phyloP scores from a whole-genome alignment of 306 rosid species.

The Ziziphus jujuba region DNA sequence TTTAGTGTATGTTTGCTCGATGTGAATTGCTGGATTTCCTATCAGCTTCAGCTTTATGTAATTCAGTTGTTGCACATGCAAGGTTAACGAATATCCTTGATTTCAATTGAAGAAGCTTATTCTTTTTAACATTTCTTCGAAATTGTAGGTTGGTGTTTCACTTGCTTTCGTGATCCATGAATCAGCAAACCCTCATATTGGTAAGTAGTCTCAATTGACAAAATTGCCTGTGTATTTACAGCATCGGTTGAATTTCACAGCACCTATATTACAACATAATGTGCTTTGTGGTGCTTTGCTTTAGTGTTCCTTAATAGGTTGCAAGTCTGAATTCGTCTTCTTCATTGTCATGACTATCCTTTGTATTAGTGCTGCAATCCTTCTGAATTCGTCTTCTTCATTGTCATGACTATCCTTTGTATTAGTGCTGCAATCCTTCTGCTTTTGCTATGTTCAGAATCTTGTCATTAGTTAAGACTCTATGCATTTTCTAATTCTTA shows the following conservation, averaged over 20 bases:
- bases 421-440: background rate
- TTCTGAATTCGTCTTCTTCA: background rate
- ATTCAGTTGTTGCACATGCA: background rate
- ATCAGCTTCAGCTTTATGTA: background rate
- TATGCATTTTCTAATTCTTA: background rate
- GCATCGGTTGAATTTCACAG: background rate
- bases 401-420: background rate
- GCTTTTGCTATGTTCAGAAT: background rate
- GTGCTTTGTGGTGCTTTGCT: background rate
- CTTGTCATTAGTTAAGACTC: background rate
- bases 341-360: background rate
- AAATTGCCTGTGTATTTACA: background rate
- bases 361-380: background rate
- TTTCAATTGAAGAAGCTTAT: conserved; percentile 19
- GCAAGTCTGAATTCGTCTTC: background rate
- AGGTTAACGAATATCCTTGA: conserved; percentile 13
- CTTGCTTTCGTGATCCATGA: conserved; percentile 97
- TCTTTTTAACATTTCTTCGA: conserved; percentile 19
- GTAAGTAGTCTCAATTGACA: conserved; percentile 43
- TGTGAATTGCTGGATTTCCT: background rate
- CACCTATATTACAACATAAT: background rate
- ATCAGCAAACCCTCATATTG: conserved; percentile 98
- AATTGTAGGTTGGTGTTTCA: conserved; percentile 79
- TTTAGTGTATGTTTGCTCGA: background rate
- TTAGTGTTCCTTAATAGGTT: background rate